A percentile compares a stretch with the other conserved stretches of the same genome.
Evolutionary conservation across 345 rosid species (phyloP).

Genomic region (Eucalyptus camaldulensis): DNA sequence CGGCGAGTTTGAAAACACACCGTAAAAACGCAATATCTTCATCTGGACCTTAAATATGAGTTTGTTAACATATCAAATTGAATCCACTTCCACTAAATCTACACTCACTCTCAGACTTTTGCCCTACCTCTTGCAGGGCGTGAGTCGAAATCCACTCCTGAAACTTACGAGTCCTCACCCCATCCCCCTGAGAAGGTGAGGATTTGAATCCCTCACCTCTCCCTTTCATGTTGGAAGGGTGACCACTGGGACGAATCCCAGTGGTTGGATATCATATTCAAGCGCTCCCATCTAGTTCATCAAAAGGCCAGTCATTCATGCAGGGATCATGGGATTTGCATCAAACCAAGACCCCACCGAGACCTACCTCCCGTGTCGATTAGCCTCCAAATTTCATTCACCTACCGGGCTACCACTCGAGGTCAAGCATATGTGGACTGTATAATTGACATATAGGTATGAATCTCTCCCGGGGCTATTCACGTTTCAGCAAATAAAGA

Average conservation of each 20-base stretch:
- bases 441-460: background rate
- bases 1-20: accelerated
- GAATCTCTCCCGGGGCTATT: background rate
- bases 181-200: too few species aligned
- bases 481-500: background rate
- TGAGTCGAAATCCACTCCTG: too few species aligned
- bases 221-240: too few species aligned
- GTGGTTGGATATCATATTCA: background rate
- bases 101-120: too few species aligned
- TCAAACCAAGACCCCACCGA: background rate
- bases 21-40: accelerated
- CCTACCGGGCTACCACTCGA: background rate
- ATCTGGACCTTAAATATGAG: background rate
- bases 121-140: too few species aligned
- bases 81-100: too few species aligned
- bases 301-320: background rate
- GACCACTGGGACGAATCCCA: too few species aligned
- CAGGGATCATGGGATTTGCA: background rate
- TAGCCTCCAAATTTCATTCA: background rate
- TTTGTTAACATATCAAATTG: background rate
- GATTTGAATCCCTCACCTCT: too few species aligned
- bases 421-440: background rate
- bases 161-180: too few species aligned
- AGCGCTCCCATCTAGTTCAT: background rate
- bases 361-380: background rate